Percentiles rank a stretch among this genome's conserved stretches.
phyloP scores from a whole-genome alignment of 1,139 yeast species.

The Yamadazyma spencermartinsiae region DNA sequence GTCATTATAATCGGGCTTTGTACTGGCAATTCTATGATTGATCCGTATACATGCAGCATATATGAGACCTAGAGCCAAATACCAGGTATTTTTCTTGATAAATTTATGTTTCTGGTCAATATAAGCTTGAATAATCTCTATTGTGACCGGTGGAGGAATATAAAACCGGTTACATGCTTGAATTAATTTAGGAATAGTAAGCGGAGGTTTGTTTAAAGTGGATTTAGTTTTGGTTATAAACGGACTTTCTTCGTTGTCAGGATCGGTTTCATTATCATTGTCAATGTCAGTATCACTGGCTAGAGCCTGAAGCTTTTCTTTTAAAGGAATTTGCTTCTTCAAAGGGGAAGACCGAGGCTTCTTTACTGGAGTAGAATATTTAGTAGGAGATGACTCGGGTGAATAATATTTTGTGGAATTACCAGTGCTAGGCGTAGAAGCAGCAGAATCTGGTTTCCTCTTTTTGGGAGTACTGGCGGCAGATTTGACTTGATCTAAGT shows the following conservation, averaged over 20 bases:
- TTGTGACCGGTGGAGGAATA: slow-evolving; percentile 55
- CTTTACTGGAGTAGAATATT: slow-evolving; percentile 4
- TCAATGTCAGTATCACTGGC: slow-evolving; percentile 5
- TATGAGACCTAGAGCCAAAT: slow-evolving; percentile 64
- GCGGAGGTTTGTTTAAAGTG: slow-evolving; percentile 1
- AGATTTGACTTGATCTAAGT: slow-evolving; percentile 29
- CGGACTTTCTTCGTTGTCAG: neutral
- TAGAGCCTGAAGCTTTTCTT: slow-evolving; percentile 12
- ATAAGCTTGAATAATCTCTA: slow-evolving; percentile 51
- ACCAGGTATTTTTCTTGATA: slow-evolving; percentile 60
- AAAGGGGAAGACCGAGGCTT: slow-evolving; percentile 19
- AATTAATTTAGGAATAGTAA: slow-evolving; percentile 50
- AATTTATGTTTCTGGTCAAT: slow-evolving; percentile 52
- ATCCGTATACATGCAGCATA: slow-evolving; percentile 58
- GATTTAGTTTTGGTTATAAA: slow-evolving; percentile 4
- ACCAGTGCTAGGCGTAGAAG: slow-evolving; percentile 9
- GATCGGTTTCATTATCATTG: neutral
- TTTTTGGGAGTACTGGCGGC: slow-evolving; percentile 31
- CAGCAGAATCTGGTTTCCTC: slow-evolving; percentile 1
- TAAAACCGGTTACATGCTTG: slow-evolving; percentile 63
- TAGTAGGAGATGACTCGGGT: slow-evolving; percentile 8
- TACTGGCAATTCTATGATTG: slow-evolving; percentile 45
- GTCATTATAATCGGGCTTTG: slow-evolving; percentile 50
- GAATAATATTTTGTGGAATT: neutral
- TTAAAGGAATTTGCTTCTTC: slow-evolving; percentile 9